Percentiles rank a stretch among this genome's conserved stretches.
phyloP scores from a whole-genome alignment of 805 yeast genomes.

The Candida vartiovaarae region DNA sequence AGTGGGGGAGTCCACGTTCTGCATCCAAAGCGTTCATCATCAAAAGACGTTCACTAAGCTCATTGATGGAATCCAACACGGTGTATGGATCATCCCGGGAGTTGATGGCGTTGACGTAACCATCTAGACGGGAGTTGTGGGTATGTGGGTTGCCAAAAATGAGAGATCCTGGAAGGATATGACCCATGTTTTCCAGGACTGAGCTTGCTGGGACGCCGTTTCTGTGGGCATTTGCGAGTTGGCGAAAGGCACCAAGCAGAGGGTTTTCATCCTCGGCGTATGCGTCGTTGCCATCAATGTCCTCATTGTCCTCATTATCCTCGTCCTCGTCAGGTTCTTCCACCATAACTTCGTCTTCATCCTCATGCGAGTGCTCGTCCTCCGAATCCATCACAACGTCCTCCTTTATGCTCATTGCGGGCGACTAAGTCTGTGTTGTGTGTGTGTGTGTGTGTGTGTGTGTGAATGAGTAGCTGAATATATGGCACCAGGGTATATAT shows the following conservation, averaged over 20 bases:
- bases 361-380: slow-evolving; percentile 12
- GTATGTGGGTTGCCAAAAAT: slow-evolving; percentile 24
- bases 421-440: neutral
- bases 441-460: neutral
- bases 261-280: slow-evolving; percentile 17
- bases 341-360: slow-evolving; percentile 18
- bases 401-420: slow-evolving; percentile 1
- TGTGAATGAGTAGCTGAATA: too few species aligned
- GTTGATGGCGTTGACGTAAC: slow-evolving; percentile 14
- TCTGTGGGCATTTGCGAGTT: slow-evolving; percentile 18
- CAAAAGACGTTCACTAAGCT: slow-evolving; percentile 53
- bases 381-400: slow-evolving; percentile 11
- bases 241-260: slow-evolving; percentile 23
- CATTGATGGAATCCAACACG: slow-evolving; percentile 57
- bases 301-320: slow-evolving; percentile 17
- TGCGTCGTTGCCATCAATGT: slow-evolving; percentile 17
- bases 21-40: slow-evolving; percentile 63
- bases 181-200: slow-evolving; percentile 24
- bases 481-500: too few species aligned
- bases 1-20: slow-evolving; percentile 58
- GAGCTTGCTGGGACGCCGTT: slow-evolving; percentile 3
- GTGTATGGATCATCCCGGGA: slow-evolving; percentile 47
- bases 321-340: slow-evolving; percentile 21
- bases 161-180: slow-evolving; percentile 33
- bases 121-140: slow-evolving; percentile 11